These are phyloP conservation scores for Pichia sp. DNA, from an alignment of 1,139 yeast genomes.

Conservation along the genomic window DNA sequence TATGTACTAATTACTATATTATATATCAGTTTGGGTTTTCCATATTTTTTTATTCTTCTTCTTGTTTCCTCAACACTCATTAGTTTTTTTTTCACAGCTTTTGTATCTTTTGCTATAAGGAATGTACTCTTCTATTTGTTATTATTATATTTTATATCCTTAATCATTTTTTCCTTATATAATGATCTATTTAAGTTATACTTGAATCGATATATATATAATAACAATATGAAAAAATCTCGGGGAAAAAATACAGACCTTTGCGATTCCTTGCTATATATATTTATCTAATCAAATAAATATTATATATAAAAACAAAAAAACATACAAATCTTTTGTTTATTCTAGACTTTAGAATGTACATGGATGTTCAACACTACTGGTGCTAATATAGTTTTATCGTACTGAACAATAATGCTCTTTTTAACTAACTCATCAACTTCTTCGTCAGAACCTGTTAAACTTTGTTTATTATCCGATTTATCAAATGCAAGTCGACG, in stretches of 20 bases:
- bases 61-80: no score
- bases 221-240: no score
- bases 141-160: neutral
- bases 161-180: no score
- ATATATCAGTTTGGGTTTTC: no score
- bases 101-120: constrained; percentile 4
- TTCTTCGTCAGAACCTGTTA: no score
- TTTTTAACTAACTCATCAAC: constrained; percentile 12
- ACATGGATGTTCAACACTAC: constrained; percentile 24
- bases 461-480: constrained; percentile 1
- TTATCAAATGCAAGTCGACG: constrained; percentile 4
- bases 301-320: neutral
- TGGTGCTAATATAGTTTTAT: constrained; percentile 19
- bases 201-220: neutral
- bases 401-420: constrained; percentile 17
- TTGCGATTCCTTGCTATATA: no score
- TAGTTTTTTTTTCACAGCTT: constrained; percentile 1
- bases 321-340: neutral
- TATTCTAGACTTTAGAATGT: constrained; percentile 10
- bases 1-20: no score
- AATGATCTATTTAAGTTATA: no score
- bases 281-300: no score
- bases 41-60: no score
- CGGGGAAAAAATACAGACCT: no score
- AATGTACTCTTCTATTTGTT: constrained; percentile 1